Evolutionary conservation across 306 rosid species (phyloP).

Genomic region (Vachellia collinsii): DNA sequence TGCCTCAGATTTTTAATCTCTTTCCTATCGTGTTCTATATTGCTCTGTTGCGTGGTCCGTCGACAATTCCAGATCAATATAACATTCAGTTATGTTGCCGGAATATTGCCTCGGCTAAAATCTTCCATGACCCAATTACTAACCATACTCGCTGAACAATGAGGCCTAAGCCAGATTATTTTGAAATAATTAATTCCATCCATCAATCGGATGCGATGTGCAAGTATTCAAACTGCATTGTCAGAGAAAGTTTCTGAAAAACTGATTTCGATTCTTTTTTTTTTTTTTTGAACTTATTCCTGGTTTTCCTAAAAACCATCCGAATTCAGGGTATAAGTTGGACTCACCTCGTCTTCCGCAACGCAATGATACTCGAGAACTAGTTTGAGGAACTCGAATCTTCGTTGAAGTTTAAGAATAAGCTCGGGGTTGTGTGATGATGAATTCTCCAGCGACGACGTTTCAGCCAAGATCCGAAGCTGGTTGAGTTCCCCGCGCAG

Average conservation of each 20-base stretch:
- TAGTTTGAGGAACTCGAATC: constrained; percentile 75
- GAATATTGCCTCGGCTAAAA: too few relatives aligned
- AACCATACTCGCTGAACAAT: not conserved
- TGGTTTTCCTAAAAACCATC: constrained; percentile 22
- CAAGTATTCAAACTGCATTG: not conserved
- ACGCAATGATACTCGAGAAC: constrained; percentile 71
- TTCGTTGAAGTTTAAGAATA: constrained; percentile 48
- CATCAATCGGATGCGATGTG: not conserved
- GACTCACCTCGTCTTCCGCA: constrained; percentile 84
- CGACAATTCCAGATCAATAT: too few relatives aligned
- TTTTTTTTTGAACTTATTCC: not conserved
- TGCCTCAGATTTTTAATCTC: too few relatives aligned
- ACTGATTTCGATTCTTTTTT: not conserved
- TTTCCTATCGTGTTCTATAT: too few relatives aligned
- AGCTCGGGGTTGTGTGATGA: constrained; percentile 27
- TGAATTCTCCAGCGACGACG: constrained; percentile 49
- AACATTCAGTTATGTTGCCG: too few relatives aligned
- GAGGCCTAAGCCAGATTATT: not conserved
- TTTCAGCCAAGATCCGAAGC: constrained; percentile 50
- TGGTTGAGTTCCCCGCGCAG: constrained; percentile 64
- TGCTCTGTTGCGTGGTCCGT: too few relatives aligned
- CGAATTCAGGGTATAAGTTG: not conserved
- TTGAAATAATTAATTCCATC: not conserved
- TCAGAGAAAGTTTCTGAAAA: not conserved
- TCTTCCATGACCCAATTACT: too few relatives aligned